phyloP scores from a whole-genome alignment of 2,329 filamentous ascomycete species.

The Aureobasidium leucospermi region DNA sequence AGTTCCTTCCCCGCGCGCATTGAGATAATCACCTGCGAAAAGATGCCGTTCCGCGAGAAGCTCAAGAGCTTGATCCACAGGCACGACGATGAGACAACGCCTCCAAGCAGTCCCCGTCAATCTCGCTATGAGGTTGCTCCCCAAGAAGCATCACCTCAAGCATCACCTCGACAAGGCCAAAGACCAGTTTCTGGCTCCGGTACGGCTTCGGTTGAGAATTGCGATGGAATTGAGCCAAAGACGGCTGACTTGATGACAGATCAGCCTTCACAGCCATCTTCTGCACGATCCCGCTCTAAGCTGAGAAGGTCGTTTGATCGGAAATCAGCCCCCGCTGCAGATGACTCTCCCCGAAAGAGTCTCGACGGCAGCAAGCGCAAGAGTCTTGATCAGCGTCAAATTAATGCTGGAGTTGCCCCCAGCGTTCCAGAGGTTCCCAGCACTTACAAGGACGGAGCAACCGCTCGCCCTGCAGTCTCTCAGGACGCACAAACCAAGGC shows the following conservation, averaged over 20 bases:
- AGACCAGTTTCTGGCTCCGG: conserved; percentile 3
- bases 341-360: background rate
- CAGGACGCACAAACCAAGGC: background rate
- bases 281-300: conserved; percentile 6
- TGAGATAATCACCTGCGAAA: background rate
- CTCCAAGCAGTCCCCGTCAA: background rate
- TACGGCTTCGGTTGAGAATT: background rate
- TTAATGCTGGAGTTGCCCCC: conserved; percentile 4
- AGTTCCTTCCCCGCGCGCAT: background rate
- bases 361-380: conserved; percentile 3
- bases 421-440: background rate
- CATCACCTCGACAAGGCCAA: background rate
- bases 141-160: background rate
- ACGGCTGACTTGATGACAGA: conserved; percentile 7
- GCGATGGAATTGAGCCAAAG: background rate
- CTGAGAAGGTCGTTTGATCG: conserved; percentile 4
- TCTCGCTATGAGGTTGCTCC: background rate
- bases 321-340: background rate
- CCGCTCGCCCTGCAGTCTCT: background rate
- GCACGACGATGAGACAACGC: conserved; percentile 3
- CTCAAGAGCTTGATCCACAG: conserved; percentile 11
- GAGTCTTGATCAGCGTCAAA: conserved; percentile 8
- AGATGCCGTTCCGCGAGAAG: conserved; percentile 11
- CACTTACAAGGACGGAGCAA: background rate
- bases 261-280: background rate